Evolutionary conservation across 352 stramenopile species (phyloP).

Genomic region (Phytophthora hybrid): DNA sequence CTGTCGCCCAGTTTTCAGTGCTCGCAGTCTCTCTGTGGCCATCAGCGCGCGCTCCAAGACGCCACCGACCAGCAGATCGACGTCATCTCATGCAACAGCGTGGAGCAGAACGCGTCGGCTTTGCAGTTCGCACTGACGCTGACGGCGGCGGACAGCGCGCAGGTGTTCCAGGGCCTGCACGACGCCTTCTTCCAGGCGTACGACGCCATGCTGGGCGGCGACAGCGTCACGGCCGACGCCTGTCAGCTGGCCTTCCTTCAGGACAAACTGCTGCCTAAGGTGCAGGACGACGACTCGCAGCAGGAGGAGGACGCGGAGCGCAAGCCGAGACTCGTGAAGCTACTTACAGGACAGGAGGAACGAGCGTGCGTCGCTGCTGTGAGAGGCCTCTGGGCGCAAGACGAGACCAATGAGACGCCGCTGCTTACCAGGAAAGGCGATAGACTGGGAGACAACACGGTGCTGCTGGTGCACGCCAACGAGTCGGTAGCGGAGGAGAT

Average conservation of each 20-base stretch:
- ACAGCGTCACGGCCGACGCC: constrained; percentile 62
- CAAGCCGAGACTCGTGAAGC: constrained; percentile 65
- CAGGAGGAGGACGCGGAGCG: constrained; percentile 32
- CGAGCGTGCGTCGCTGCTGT: constrained; percentile 54
- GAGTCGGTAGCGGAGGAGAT: constrained; percentile 38
- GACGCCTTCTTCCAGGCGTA: constrained; percentile 72
- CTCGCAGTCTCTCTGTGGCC: constrained; percentile 27
- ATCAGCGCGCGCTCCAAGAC: constrained; percentile 13
- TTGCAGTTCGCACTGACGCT: constrained; percentile 50
- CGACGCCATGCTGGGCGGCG: constrained; percentile 67
- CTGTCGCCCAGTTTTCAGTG: constrained; percentile 34
- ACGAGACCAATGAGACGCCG: constrained; percentile 54
- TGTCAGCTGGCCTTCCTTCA: constrained; percentile 77
- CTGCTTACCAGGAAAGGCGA: constrained; percentile 65
- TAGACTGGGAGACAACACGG: constrained; percentile 45
- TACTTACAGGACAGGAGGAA: constrained; percentile 30
- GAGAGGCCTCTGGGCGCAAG: constrained; percentile 41
- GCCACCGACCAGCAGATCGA: constrained; percentile 35
- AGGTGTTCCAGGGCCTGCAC: constrained; percentile 65
- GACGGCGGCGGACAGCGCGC: constrained; percentile 38
- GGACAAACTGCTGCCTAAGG: constrained; percentile 57
- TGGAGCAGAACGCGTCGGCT: constrained; percentile 42
- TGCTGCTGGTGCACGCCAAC: constrained; percentile 68
- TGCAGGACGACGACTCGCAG: constrained; percentile 40
- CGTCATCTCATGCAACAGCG: constrained; percentile 50